These are phyloP conservation scores for Zea luxurians DNA, from an alignment of 176 grass and related monocot species.

Conservation along the genomic window DNA sequence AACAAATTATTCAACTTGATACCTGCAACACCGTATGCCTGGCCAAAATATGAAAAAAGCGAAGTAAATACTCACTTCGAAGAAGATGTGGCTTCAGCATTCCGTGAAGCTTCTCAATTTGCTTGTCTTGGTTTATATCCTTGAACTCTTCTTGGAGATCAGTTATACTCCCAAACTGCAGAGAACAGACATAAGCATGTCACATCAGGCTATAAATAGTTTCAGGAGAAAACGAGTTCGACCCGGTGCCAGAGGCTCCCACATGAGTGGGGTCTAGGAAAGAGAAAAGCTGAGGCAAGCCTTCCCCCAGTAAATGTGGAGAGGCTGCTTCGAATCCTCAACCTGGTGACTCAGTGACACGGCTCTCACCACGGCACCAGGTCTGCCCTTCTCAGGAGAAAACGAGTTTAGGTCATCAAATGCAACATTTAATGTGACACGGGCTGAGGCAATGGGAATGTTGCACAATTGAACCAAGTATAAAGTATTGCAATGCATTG, in stretches of 20 bases:
- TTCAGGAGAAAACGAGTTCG: neutral
- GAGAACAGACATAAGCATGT: slow-evolving; percentile 51
- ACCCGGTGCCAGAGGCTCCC: too few species aligned
- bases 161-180: slow-evolving; percentile 97
- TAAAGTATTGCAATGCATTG: neutral
- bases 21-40: slow-evolving; percentile 4
- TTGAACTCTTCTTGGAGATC: slow-evolving; percentile 96
- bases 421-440: slow-evolving; percentile 1
- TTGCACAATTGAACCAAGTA: neutral
- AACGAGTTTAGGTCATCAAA: slow-evolving; percentile 9
- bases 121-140: slow-evolving; percentile 96
- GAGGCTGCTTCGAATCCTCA: too few species aligned
- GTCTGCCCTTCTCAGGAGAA: neutral
- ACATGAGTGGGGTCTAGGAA: too few species aligned
- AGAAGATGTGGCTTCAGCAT: slow-evolving; percentile 97
- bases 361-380: too few species aligned
- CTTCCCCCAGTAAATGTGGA: too few species aligned
- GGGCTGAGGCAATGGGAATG: neutral
- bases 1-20: slow-evolving; percentile 29
- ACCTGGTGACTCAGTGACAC: too few species aligned
- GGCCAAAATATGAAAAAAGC: slow-evolving; percentile 25
- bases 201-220: neutral
- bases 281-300: too few species aligned
- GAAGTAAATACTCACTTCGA: slow-evolving; percentile 66
- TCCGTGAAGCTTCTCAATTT: slow-evolving; percentile 93